Base-by-base conservation (phyloP, 305 asterid genomes). In the Withania somnifera region DNA sequence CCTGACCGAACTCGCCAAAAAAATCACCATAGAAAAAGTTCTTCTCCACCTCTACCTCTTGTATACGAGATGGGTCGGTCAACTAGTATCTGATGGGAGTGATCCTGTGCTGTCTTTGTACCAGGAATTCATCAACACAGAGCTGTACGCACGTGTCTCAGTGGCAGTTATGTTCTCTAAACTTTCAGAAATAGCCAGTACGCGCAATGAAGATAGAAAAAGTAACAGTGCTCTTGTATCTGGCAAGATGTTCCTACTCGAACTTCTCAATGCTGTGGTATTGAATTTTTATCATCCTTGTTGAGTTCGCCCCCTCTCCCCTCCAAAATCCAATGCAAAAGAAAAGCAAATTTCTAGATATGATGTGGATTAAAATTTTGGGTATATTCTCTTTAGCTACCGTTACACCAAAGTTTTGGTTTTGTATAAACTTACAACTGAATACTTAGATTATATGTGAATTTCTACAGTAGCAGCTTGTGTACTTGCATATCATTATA, bases 101-200 rank as follows among this genome's bases (percentile, higher is more conserved):
- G 79, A 36, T 86, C 50, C 86, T 69, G 85, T 86, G 63, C 80
- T 85, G 84, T 26, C 81, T 83, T 66, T 88, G 82, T 84, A 87
- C 93, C 94, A 93, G 97, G 98, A 84, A 86, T 96, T 94, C 85
- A 88, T 96, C 88, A 96, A 96, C 88, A 94, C 99, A 58, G 99
- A 96, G 87, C 89, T 96, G 80, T 96, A 92, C 91, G 99, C 98
- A 56, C 97, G 99, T 66, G 99, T 96, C 82, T 96, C 98, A 79
- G 95, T 96, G 83, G 97, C 99, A 36, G 98, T 91, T 76, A 78
- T 96, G 88, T 96, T 96, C 88, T 85, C 91, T 85, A 89, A 89
- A 86, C 93, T 96, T 52, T 95, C 97, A 28, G 97, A 90, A 85
- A 85, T 88, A 88, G 91, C 91, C 71, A 87, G 86, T 85, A 57